Conservation (phyloP, 1,139 yeast genomes). For the Pichia sp. region DNA sequence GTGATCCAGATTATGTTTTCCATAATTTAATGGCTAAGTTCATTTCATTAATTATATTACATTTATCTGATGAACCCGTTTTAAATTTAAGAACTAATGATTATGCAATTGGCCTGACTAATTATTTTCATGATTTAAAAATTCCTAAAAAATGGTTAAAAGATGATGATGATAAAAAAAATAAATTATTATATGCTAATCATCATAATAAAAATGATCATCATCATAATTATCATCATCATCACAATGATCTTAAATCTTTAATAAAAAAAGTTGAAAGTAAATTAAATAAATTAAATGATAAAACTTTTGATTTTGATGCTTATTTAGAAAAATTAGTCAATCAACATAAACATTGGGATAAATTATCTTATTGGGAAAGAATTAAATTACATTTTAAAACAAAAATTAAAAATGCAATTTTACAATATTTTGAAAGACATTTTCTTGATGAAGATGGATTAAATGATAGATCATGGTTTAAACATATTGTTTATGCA, state of each 20-base stretch:
- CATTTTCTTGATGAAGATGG: constrained; percentile 60
- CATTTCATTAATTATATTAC: constrained; percentile 42
- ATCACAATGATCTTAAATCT: neutral
- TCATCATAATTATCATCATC: neutral
- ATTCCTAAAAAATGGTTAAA: constrained; percentile 36
- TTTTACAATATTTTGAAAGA: constrained; percentile 55
- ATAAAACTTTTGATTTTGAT: constrained; percentile 36
- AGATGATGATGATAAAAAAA: neutral
- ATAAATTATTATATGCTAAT: no score
- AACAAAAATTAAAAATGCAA: constrained; percentile 29
- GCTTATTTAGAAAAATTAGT: constrained; percentile 32
- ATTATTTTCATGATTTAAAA: constrained; percentile 30
- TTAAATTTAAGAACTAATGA: constrained; percentile 36
- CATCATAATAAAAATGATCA: no score
- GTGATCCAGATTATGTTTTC: constrained; percentile 50
- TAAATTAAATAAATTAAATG: constrained; percentile 22
- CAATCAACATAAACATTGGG: constrained; percentile 32
- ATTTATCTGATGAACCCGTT: constrained; percentile 41
- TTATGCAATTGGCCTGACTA: constrained; percentile 36
- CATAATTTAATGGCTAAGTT: constrained; percentile 51
- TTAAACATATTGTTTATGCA: constrained; percentile 76
- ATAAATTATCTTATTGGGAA: constrained; percentile 34
- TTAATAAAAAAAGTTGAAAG: constrained; percentile 24
- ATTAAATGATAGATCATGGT: constrained; percentile 69
- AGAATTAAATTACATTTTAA: constrained; percentile 32